Base-by-base conservation (phyloP, 352 stramenopile species). In the Globisporangium perplexum region DNA sequence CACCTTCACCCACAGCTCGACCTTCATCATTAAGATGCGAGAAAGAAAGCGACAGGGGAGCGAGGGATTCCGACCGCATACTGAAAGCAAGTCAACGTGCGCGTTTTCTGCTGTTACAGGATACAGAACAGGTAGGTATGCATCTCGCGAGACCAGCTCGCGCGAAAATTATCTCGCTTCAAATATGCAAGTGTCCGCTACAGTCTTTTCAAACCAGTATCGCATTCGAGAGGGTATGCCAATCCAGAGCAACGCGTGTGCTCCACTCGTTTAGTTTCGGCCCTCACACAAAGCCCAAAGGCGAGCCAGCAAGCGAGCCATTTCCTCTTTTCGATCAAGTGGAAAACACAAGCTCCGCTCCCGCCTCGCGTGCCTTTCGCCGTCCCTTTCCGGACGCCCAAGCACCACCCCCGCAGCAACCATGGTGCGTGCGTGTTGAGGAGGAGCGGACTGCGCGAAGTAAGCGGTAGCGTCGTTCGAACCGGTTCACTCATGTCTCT, bases 261-360 rank as follows among this genome's bases (percentile, higher is more conserved):
- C 71, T 84, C 74, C 74, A 84, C 57, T 72, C 71, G 69, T 82
- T 84, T 79, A 50, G 4, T 14, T 12, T 12, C 15, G 47, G 38
- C 39, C 43, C 20, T 28, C 20, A 17, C 26, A 14, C 15, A 18
- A 22, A 18, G n/a, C n/a, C n/a, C n/a, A n/a, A n/a, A n/a, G n/a
- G n/a, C n/a, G n/a, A n/a, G n/a, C n/a, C n/a, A n/a, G n/a, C n/a
- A n/a, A n/a, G n/a, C n/a, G n/a, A n/a, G 53, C 60, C 71, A 82
- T 77, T 79, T 77, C 66, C 68, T 76, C 66, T 82, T 80, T 84
- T 82, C 1, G 12, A 52, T 23, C 48, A 46, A 49, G 58, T 11
- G 41, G 41, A 46, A 26, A 26, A 46, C 36, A 43, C 26, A 43
- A 17, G 5, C 41, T 14, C 30, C 30, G 30, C 30, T 8, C 3